A percentile compares a stretch with the other conserved stretches of the same genome.
These are phyloP conservation scores for Cyphellophora attinorum DNA, from an alignment of 2,329 filamentous ascomycete species.

Conservation along the genomic window DNA sequence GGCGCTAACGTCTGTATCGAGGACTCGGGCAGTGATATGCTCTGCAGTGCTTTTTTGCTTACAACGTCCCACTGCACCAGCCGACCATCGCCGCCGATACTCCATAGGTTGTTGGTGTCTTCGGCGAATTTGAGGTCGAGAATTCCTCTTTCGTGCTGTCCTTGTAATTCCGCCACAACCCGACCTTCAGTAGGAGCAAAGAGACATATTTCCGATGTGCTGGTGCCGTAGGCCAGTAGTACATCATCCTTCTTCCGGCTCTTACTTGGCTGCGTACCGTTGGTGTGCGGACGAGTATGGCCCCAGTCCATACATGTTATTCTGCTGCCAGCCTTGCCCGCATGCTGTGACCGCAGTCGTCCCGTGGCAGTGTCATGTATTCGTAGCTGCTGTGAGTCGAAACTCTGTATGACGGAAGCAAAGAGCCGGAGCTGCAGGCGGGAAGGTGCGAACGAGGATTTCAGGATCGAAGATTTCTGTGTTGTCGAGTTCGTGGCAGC, in stretches of 20 bases:
- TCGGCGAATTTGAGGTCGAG: constrained; percentile 42
- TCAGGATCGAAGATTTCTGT: constrained; percentile 38
- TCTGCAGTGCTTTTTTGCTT: constrained; percentile 33
- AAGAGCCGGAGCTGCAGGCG: constrained; percentile 42
- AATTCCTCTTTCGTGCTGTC: constrained; percentile 38
- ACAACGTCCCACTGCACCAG: constrained; percentile 43
- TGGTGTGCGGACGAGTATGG: constrained; percentile 24
- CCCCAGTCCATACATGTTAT: constrained; percentile 45
- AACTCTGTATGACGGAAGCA: constrained; percentile 43
- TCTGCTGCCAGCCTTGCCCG: constrained; percentile 34
- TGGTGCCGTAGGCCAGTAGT: constrained; percentile 41
- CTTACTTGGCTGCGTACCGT: constrained; percentile 33
- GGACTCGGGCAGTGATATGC: constrained; percentile 32
- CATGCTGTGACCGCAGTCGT: constrained; percentile 41
- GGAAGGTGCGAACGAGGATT: constrained; percentile 41
- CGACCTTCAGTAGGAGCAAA: constrained; percentile 40
- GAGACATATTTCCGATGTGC: constrained; percentile 37
- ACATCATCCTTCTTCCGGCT: constrained; percentile 35
- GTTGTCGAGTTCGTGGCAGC: no score
- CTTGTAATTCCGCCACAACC: constrained; percentile 33
- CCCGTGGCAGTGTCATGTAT: constrained; percentile 43
- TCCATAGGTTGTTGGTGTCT: constrained; percentile 43
- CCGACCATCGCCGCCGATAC: constrained; percentile 43
- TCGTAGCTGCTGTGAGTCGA: constrained; percentile 42
- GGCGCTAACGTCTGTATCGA: constrained; percentile 32